Conservation (phyloP, 2,329 filamentous ascomycete species). For the Metarhizium sp. region DNA sequence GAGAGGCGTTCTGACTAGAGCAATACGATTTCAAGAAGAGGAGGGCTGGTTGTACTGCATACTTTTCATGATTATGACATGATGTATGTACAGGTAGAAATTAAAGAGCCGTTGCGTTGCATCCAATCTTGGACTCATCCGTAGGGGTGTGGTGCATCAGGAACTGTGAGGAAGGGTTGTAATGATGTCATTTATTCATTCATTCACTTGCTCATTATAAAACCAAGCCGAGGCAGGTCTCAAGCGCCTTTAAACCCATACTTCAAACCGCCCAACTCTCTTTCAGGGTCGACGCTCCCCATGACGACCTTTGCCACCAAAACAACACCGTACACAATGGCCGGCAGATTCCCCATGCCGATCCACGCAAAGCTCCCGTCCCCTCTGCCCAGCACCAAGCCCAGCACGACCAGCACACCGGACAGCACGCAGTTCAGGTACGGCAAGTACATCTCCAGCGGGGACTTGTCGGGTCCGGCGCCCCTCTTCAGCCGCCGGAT, state of each 20-base stretch:
- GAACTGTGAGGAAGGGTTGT: background rate
- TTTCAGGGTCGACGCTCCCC: conserved; percentile 57
- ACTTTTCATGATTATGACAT: conserved; percentile 1
- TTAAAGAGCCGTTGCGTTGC: background rate
- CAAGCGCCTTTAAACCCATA: conserved; percentile 62
- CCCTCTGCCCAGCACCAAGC: conserved; percentile 26
- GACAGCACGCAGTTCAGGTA: conserved; percentile 51
- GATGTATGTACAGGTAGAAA: background rate
- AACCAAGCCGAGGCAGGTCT: background rate
- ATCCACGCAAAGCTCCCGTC: conserved; percentile 25
- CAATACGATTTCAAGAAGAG: background rate
- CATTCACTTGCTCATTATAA: background rate
- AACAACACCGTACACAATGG: conserved; percentile 50
- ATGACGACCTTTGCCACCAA: conserved; percentile 56
- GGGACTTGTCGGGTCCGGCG: conserved; percentile 19
- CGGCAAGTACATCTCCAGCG: conserved; percentile 50
- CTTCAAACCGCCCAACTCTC: conserved; percentile 50
- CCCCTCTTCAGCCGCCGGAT: conserved; percentile 10
- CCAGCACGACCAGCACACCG: conserved; percentile 38
- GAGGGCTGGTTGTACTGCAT: background rate
- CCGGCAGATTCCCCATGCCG: conserved; percentile 42
- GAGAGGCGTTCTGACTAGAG: background rate
- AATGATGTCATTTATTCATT: background rate
- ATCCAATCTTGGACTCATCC: too few species aligned
- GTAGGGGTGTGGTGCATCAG: too few species aligned